Percentiles rank a stretch among this genome's conserved stretches.
Conservation (phyloP, 495 filamentous ascomycete species). For the Penicillium fimorum region DNA sequence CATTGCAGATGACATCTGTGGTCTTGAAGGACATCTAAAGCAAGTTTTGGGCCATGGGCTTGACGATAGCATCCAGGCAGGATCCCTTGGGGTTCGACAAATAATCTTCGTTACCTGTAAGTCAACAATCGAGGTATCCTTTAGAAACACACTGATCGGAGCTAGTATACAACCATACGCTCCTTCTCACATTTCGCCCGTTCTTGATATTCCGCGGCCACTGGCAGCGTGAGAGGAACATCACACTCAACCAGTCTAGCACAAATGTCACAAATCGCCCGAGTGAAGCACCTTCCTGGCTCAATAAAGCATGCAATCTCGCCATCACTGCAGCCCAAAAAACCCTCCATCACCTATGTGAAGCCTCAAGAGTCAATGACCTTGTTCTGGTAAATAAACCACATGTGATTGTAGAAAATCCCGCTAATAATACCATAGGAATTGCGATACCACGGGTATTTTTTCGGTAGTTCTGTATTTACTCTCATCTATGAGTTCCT, state of each 20-base stretch:
- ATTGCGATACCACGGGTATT: conserved; percentile 44
- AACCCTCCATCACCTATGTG: conserved; percentile 39
- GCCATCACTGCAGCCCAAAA: conserved; percentile 36
- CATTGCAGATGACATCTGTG: conserved; percentile 36
- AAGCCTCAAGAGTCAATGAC: conserved; percentile 36
- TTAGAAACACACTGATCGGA: not conserved
- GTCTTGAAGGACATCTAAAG: conserved; percentile 30
- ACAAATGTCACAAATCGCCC: conserved; percentile 19
- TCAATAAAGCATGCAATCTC: conserved; percentile 46
- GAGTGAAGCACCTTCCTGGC: conserved; percentile 39
- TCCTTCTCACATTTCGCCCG: conserved; percentile 45
- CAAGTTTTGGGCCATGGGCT: conserved; percentile 37
- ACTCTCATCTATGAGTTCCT: conserved; percentile 44
- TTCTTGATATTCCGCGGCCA: conserved; percentile 47
- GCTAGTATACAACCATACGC: conserved; percentile 42
- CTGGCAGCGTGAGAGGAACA: conserved; percentile 34
- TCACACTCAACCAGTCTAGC: conserved; percentile 11
- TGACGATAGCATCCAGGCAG: conserved; percentile 30
- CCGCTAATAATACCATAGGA: conserved; percentile 25
- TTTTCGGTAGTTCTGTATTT: conserved; percentile 38
- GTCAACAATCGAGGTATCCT: conserved; percentile 1
- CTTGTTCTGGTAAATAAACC: conserved; percentile 31
- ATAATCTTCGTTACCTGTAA: conserved; percentile 38
- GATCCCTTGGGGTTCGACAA: conserved; percentile 37
- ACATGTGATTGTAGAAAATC: not conserved